Evolutionary conservation across 1,284 basidiomycete species (phyloP), one percentile per base, ranked within the genome.

Genomic region (Ustilago hordei): DNA sequence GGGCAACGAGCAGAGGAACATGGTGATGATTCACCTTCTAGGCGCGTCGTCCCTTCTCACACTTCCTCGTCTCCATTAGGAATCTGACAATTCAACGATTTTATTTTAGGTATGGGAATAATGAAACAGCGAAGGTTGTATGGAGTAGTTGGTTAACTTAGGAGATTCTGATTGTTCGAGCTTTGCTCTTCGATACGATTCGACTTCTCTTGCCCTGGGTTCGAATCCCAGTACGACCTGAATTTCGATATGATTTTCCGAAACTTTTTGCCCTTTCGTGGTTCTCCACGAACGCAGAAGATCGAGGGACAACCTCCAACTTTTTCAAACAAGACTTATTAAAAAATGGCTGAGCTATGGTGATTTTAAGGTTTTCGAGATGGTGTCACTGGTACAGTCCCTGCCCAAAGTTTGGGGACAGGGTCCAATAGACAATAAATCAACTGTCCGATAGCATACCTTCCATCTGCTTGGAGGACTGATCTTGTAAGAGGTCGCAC

Each of bases 111-210:
- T 50, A 2, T 15, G 36, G 7, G 34, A 32, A 32, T 34, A 8
- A 0, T 23, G 2, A 12, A 32, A 23, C 60, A 64, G n/a, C 53
- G 6, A 65, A 23, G 72, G 72, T 75, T 75, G 67, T 75, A 75
- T 75, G 72, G 72, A 75, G 72, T 75, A 75, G 72, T 66, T 75
- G 72, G 72, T 75, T 75, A 75, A 75, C 72, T 75, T 75, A 75
- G 72, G 72, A 75, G 72, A 75, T 75, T 75, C 72, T 75, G 72
- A 75, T 69, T 54, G 31, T 53, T 34, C 39, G 38, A 54, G 50
- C 31, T 38, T 28, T 17, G 4, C 11, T 8, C 39, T 17, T n/a
- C 15, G 43, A 47, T 60, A 65, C 56, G 60, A 59, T 62, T 70
- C 56, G 67, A 66, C 39, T 75, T 75, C 73, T 75, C 73, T 75